phyloP scores from a whole-genome alignment of 495 filamentous ascomycete species.

The Trichodelitschia bisporula region DNA sequence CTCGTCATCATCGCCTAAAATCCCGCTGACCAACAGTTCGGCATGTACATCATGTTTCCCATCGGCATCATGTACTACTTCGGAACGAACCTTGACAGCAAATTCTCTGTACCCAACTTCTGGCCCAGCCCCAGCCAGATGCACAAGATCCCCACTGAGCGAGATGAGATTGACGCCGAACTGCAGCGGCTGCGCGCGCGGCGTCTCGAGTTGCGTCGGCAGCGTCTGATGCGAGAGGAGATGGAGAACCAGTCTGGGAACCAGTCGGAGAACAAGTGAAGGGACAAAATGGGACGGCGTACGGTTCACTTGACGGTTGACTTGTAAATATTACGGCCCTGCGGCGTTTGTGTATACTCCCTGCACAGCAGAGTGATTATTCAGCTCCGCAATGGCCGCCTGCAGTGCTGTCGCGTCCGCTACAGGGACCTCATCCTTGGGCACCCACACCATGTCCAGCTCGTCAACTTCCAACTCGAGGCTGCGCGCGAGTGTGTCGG shows the following conservation, averaged over 20 bases:
- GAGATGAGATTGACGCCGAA: conserved; percentile 64
- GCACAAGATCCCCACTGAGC: conserved; percentile 70
- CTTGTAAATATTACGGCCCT: too few relatives aligned
- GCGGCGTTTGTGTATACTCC: too few relatives aligned
- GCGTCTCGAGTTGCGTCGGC: conserved; percentile 32
- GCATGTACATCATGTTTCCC: conserved; percentile 95
- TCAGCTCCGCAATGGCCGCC: too few relatives aligned
- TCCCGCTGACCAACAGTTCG: conserved; percentile 35
- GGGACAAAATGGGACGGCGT: conserved; percentile 3
- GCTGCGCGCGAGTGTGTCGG: conserved; percentile 29
- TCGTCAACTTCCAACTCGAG: conserved; percentile 38
- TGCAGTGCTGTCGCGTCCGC: neutral
- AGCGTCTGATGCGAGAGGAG: conserved; percentile 27
- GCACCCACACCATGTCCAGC: conserved; percentile 63
- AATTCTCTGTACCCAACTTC: conserved; percentile 72
- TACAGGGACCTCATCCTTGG: conserved; percentile 71
- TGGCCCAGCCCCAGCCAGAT: conserved; percentile 76
- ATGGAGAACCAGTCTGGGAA: conserved; percentile 15
- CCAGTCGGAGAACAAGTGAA: too few relatives aligned
- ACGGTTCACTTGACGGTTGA: neutral
- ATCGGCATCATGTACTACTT: conserved; percentile 99
- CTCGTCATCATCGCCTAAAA: conserved; percentile 1
- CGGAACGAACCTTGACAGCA: conserved; percentile 86
- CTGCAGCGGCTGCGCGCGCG: conserved; percentile 41
- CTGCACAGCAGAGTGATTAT: too few relatives aligned